Percentiles rank a stretch among this genome's conserved stretches.
Conservation (phyloP, 2,329 filamentous ascomycete genomes). For the Knoxdaviesia capensis region DNA sequence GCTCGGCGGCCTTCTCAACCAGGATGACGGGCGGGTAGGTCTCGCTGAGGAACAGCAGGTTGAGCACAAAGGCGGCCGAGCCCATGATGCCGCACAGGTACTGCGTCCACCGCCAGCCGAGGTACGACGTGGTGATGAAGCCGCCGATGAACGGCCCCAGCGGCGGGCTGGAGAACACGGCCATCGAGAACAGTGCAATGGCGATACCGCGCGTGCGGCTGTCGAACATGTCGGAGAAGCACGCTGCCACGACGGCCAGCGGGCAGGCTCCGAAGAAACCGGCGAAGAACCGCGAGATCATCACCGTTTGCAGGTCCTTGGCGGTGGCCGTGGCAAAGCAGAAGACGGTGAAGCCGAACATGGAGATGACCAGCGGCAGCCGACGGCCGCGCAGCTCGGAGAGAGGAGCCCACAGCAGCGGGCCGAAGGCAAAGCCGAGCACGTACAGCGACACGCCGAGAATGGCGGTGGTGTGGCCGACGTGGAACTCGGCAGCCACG, state of each 20-base stretch:
- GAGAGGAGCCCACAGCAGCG: constrained; percentile 51
- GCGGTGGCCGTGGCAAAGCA: constrained; percentile 42
- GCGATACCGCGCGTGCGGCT: constrained; percentile 36
- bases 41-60: constrained; percentile 44
- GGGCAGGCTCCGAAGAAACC: constrained; percentile 55
- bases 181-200: constrained; percentile 22
- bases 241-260: constrained; percentile 47
- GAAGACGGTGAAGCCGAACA: constrained; percentile 52
- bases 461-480: constrained; percentile 39
- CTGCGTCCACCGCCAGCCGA: constrained; percentile 58
- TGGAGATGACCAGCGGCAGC: constrained; percentile 36
- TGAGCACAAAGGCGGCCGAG: constrained; percentile 34
- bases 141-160: constrained; percentile 50
- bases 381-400: constrained; percentile 52
- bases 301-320: constrained; percentile 48
- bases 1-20: constrained; percentile 35
- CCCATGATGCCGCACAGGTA: constrained; percentile 45
- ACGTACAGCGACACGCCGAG: constrained; percentile 51
- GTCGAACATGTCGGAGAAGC: constrained; percentile 54
- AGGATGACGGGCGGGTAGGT: constrained; percentile 51
- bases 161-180: constrained; percentile 44
- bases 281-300: constrained; percentile 53
- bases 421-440: constrained; percentile 52
- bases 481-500: constrained; percentile 36
- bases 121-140: constrained; percentile 36